Evolutionary conservation across 2,329 filamentous ascomycete genomes (phyloP).

Genomic region (Alternaria incomplexa): DNA sequence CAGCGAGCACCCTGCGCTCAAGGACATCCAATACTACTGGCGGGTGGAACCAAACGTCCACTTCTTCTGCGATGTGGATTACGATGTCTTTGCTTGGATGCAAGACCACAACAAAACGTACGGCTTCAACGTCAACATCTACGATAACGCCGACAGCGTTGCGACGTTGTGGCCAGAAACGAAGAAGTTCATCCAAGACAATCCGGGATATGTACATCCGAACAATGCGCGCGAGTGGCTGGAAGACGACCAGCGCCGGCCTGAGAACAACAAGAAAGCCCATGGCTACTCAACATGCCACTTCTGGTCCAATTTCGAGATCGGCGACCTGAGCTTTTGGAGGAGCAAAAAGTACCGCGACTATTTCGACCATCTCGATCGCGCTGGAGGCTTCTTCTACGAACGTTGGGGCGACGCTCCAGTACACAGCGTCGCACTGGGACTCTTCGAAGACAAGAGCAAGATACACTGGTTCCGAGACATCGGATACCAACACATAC

Average conservation of each 20-base stretch:
- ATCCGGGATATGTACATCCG: slow-evolving; percentile 78
- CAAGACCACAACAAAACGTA: slow-evolving; percentile 98
- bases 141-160: slow-evolving; percentile 87
- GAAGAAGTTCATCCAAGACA: slow-evolving; percentile 82
- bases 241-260: slow-evolving; percentile 76
- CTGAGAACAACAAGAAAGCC: slow-evolving; percentile 78
- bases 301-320: slow-evolving; percentile 99
- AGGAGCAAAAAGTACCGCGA: slow-evolving; percentile 87
- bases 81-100: slow-evolving; percentile 98
- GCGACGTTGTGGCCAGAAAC: slow-evolving; percentile 95
- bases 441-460: slow-evolving; percentile 86
- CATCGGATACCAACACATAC: slow-evolving; percentile 97
- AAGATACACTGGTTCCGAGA: slow-evolving; percentile 99
- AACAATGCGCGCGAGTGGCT: slow-evolving; percentile 91
- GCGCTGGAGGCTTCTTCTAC: slow-evolving; percentile 96
- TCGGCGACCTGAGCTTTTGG: slow-evolving; percentile 93
- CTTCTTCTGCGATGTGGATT: slow-evolving; percentile 99
- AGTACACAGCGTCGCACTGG: slow-evolving; percentile 91
- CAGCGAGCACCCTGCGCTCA: slow-evolving; percentile 91
- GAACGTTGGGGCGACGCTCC: slow-evolving; percentile 98
- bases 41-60: slow-evolving; percentile 97
- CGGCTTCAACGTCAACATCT: slow-evolving; percentile 97
- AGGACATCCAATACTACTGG: slow-evolving; percentile 91
- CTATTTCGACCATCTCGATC: slow-evolving; percentile 94
- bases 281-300: slow-evolving; percentile 98